Evolutionary conservation across 768 basidiomycete genomes (phyloP).

Genomic region (Coprinopsis strossmayeri): DNA sequence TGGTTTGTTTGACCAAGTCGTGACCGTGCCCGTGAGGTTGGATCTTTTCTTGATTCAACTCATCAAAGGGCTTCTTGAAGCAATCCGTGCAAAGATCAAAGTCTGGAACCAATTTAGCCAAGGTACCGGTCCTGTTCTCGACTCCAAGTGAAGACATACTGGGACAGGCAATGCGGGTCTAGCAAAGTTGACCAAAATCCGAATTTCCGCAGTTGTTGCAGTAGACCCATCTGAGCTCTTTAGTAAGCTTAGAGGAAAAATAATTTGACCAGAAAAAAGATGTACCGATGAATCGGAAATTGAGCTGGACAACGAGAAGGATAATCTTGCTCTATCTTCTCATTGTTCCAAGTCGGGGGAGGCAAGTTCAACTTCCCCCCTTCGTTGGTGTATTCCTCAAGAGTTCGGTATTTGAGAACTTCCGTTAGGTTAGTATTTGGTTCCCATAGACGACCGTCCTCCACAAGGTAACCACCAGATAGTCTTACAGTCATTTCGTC

Average conservation of each 20-base stretch:
- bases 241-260: neutral
- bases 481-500: neutral
- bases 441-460: neutral
- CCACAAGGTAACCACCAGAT: neutral
- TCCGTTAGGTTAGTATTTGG: neutral
- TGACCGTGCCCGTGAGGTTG: neutral
- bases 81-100: conserved; percentile 1
- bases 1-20: neutral
- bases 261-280: neutral
- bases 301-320: neutral
- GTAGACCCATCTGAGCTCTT: neutral
- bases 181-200: neutral
- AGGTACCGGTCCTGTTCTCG: too few species aligned
- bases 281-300: neutral
- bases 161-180: neutral
- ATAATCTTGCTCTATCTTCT: neutral
- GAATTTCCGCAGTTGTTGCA: conserved; percentile 2
- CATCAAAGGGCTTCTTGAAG: neutral
- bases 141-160: neutral
- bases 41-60: neutral
- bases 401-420: neutral
- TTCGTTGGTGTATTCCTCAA: neutral
- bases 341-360: neutral
- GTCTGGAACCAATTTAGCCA: neutral
- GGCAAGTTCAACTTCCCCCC: neutral